A percentile compares a stretch with the other conserved stretches of the same genome.
phyloP scores from a whole-genome alignment of 345 rosid genomes.

The Corchorus capsularis region DNA sequence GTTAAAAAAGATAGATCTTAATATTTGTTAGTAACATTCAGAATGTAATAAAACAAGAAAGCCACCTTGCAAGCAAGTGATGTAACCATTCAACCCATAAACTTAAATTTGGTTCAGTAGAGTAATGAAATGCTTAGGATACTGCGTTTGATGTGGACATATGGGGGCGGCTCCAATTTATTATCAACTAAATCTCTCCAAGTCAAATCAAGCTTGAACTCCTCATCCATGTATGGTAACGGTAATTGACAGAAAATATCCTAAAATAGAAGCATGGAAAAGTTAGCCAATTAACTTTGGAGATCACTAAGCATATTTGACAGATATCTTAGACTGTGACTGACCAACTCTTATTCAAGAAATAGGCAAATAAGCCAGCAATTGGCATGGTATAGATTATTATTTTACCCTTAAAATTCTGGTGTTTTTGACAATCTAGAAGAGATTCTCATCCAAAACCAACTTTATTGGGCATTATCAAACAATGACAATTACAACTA shows the following conservation, averaged over 20 bases:
- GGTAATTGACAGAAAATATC: slow-evolving; percentile 78
- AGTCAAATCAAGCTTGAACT: slow-evolving; percentile 76
- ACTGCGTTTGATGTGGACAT: slow-evolving; percentile 91
- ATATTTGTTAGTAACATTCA: too few relatives aligned
- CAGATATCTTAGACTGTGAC: background rate
- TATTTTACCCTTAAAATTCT: background rate
- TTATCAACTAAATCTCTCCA: slow-evolving; percentile 57
- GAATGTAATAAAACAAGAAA: background rate
- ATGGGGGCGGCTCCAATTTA: slow-evolving; percentile 76
- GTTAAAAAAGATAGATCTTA: background rate
- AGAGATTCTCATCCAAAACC: background rate
- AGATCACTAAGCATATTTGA: slow-evolving; percentile 7
- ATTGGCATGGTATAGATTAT: slow-evolving; percentile 6
- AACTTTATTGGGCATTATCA: background rate
- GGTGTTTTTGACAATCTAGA: background rate
- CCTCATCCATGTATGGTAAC: slow-evolving; percentile 75
- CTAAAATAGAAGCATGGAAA: slow-evolving; percentile 37
- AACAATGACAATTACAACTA: background rate
- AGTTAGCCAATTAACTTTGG: slow-evolving; percentile 23
- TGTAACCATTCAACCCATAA: background rate
- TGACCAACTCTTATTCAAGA: background rate
- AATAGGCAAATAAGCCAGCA: background rate
- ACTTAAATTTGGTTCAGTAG: slow-evolving; percentile 4
- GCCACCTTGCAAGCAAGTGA: background rate
- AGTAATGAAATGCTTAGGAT: slow-evolving; percentile 51